A percentile compares a stretch with the other conserved stretches of the same genome.
These are phyloP conservation scores for Panus rudis DNA, from an alignment of 768 basidiomycete species.

Conservation along the genomic window DNA sequence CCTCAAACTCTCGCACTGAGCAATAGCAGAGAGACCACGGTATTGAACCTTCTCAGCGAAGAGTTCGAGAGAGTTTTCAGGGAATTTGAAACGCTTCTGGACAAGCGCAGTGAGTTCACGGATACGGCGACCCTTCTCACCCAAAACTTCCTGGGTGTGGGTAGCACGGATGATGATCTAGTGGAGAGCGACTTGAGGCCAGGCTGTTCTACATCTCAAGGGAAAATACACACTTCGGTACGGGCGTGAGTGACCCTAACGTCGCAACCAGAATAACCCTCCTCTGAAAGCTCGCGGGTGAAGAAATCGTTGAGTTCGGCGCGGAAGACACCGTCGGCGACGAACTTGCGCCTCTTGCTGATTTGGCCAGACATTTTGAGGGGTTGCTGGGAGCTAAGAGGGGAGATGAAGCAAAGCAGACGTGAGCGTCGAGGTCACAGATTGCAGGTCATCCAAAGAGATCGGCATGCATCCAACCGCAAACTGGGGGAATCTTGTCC, in stretches of 20 bases:
- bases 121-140: slow-evolving; percentile 99
- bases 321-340: slow-evolving; percentile 98
- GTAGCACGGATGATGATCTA: slow-evolving; percentile 99
- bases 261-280: slow-evolving; percentile 99
- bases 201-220: background rate
- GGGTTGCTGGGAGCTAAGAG: slow-evolving; percentile 6
- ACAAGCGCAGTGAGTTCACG: slow-evolving; percentile 97
- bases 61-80: slow-evolving; percentile 96
- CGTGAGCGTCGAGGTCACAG: slow-evolving; percentile 2
- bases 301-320: slow-evolving; percentile 99
- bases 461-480: slow-evolving; percentile 12
- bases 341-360: slow-evolving; percentile 98
- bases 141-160: slow-evolving; percentile 97
- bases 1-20: slow-evolving; percentile 95
- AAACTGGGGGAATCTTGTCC: too few relatives aligned
- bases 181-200: slow-evolving; percentile 7
- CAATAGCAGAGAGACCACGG: slow-evolving; percentile 96
- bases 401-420: slow-evolving; percentile 2
- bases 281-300: slow-evolving; percentile 94
- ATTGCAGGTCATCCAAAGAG: slow-evolving; percentile 9
- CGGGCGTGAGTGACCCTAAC: slow-evolving; percentile 99
- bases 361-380: slow-evolving; percentile 76
- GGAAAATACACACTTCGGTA: slow-evolving; percentile 62
- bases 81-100: slow-evolving; percentile 99
- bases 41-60: slow-evolving; percentile 99